Percentiles rank a stretch among this genome's conserved stretches.
phyloP scores from a whole-genome alignment of 768 basidiomycete genomes.

The Collybia nuda region DNA sequence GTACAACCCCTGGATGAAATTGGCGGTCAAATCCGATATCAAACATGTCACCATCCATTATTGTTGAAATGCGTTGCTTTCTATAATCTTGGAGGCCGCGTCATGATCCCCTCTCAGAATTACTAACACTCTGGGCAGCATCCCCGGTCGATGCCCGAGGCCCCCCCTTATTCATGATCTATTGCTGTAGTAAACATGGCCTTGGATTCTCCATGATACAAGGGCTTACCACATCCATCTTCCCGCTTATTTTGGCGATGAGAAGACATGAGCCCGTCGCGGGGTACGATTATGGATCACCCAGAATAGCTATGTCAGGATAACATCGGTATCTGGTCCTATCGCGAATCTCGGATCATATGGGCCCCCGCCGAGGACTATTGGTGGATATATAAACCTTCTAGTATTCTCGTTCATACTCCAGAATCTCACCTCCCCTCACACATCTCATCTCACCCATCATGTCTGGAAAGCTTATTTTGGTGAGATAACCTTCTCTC shows the following conservation, averaged over 20 bases:
- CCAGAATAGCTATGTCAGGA: too few species aligned
- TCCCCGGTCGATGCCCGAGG: neutral
- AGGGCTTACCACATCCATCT: too few species aligned
- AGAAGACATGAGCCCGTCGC: too few species aligned
- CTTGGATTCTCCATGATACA: neutral
- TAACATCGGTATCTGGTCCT: neutral
- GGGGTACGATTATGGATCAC: too few species aligned
- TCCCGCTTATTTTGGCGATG: too few species aligned
- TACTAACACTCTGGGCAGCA: neutral
- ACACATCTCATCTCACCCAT: neutral
- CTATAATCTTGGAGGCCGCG: neutral
- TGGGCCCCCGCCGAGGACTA: neutral
- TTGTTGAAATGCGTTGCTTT: neutral
- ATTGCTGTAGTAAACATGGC: neutral
- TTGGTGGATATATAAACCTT: neutral
- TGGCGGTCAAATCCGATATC: too few species aligned
- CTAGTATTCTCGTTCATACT: neutral
- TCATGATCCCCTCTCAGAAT: neutral
- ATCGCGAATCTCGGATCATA: neutral
- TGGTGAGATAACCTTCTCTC: conserved; percentile 10
- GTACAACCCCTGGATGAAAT: too few species aligned
- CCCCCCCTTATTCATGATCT: neutral
- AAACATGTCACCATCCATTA: too few species aligned
- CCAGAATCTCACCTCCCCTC: conserved; percentile 3
- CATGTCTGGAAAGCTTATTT: conserved; percentile 19